Base-by-base conservation (phyloP, 345 rosid species). In the Physaria fendleri region DNA sequence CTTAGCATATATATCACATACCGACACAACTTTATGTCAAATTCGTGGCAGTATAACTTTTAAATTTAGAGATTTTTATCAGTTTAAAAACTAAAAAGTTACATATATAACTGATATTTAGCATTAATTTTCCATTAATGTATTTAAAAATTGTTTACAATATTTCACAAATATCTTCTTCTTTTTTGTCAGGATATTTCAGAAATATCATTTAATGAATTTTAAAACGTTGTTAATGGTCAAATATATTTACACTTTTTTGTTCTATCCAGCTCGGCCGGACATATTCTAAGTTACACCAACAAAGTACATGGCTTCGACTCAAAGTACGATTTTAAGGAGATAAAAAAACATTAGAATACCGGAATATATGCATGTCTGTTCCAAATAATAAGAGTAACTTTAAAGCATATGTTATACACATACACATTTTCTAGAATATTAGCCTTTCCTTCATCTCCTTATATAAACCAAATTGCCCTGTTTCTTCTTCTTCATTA, bases 381-480 rank as follows among this genome's bases (percentile, higher is more conserved):
- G 62, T 73, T 72, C 69, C 68, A 53, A 70, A 85, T 77, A 77
- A 45, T 47, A 72, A 71, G 91, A 85, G 91, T 82, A 66, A 66
- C 95, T 85, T 84, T 59, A 69, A 89, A 84, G 95, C 65, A 74
- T 59, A 74, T 59, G 28, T 22, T 40, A 46, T 56, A 47, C 68
- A 47, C 56, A 28, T 27, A 33, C 48, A 38, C 68, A 61, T 54
- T 48, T 30, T 62, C 38, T 46, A 54, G 45, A 69, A 69, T 15
- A 16, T 22, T 56, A 29, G 16, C 25, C 25, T 54, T 24, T 8
- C 13, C 52, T 28, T 24, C 2, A 13, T 46, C n/a, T 27, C 64
- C 59, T 49, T 77, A 78, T 77, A 71, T 71, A 69, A 47, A 2
- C 7, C 20, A 6, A 39, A 46, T 25, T 23, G 22, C 64, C 40